Evolutionary conservation across 208 protist species (phyloP).

Genomic region (Leptomonas seymouri): DNA sequence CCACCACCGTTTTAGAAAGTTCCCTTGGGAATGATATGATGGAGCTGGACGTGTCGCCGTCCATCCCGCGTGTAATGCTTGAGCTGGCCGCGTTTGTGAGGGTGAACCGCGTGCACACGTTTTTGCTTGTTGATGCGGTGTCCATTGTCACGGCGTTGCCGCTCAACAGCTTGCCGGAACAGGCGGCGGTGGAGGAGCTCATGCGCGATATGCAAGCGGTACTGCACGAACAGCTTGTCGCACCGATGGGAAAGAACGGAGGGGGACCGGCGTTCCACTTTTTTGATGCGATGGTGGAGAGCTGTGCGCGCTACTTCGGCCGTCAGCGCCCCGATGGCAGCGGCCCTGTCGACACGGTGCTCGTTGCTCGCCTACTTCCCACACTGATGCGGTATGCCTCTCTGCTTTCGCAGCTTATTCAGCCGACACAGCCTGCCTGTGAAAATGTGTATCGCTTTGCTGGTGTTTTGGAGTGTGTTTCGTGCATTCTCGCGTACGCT

Average conservation of each 20-base stretch:
- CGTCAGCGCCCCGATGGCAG: slow-evolving; percentile 15
- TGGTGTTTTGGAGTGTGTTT: slow-evolving; percentile 39
- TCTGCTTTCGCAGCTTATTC: slow-evolving; percentile 36
- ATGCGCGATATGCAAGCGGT: slow-evolving; percentile 17
- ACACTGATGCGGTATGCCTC: slow-evolving; percentile 38
- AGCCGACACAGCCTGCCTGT: slow-evolving; percentile 33
- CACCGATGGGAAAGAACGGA: not conserved
- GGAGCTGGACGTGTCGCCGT: slow-evolving; percentile 20
- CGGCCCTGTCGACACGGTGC: slow-evolving; percentile 10
- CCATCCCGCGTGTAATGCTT: slow-evolving; percentile 23
- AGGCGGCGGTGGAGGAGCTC: slow-evolving; percentile 17
- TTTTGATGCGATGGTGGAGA: slow-evolving; percentile 20
- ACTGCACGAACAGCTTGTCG: slow-evolving; percentile 18
- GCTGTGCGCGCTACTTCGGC: slow-evolving; percentile 28
- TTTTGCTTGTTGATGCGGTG: slow-evolving; percentile 24
- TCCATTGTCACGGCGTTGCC: slow-evolving; percentile 24
- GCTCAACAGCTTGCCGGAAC: not conserved
- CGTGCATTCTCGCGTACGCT: slow-evolving; percentile 28
- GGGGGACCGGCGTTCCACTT: not conserved
- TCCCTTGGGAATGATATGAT: not conserved
- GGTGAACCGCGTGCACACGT: slow-evolving; percentile 23
- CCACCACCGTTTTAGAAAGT: slow-evolving; percentile 24
- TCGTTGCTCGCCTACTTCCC: slow-evolving; percentile 31
- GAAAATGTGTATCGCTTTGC: slow-evolving; percentile 37
- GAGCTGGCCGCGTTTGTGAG: slow-evolving; percentile 33